Percentiles rank a stretch among this genome's conserved stretches.
Conservation (phyloP, 2,329 filamentous ascomycete species). For the Zymoseptoria pseudotritici region DNA sequence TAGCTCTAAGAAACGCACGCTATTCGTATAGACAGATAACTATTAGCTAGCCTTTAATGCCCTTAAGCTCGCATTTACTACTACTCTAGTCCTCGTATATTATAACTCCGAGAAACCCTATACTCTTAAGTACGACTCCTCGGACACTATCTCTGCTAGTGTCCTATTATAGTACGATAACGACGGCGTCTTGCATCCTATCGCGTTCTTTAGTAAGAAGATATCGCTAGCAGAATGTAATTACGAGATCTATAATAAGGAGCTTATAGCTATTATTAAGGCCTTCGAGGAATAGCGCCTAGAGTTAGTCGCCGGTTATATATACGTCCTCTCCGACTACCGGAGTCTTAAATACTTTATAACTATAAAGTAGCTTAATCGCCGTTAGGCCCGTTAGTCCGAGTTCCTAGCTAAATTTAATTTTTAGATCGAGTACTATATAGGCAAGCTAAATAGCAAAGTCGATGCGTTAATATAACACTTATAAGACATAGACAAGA, state of each 20-base stretch:
- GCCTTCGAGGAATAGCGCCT: slow-evolving; percentile 22
- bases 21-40: neutral
- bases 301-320: slow-evolving; percentile 12
- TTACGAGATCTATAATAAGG: slow-evolving; percentile 32
- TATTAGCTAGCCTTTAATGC: neutral
- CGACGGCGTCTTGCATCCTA: slow-evolving; percentile 1
- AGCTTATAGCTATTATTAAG: slow-evolving; percentile 31
- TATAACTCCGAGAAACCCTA: neutral
- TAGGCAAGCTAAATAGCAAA: slow-evolving; percentile 7
- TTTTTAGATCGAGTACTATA: slow-evolving; percentile 16
- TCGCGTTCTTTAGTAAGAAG: slow-evolving; percentile 23
- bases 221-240: slow-evolving; percentile 21
- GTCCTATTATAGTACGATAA: neutral
- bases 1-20: neutral
- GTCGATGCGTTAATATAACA: neutral
- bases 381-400: slow-evolving; percentile 20
- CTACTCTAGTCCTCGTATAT: neutral
- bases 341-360: slow-evolving; percentile 26
- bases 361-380: slow-evolving; percentile 23
- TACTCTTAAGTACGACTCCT: slow-evolving; percentile 1
- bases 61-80: neutral
- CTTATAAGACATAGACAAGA: neutral
- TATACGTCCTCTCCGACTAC: slow-evolving; percentile 25
- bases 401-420: slow-evolving; percentile 19
- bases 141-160: neutral